Conservation (phyloP, 345 rosid genomes). For the Ricinus communis region DNA sequence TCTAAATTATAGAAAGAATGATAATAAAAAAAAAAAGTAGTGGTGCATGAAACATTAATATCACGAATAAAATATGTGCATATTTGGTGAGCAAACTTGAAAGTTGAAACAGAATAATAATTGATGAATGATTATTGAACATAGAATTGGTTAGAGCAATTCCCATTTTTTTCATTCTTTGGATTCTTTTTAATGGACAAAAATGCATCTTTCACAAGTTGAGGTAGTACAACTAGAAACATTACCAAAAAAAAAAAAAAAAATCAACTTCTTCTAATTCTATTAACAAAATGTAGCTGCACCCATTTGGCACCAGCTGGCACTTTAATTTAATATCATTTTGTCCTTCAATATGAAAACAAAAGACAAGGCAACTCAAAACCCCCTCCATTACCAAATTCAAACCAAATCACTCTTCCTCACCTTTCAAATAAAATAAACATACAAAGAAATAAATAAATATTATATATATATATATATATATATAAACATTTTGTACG, state of each 20-base stretch:
- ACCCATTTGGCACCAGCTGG: slow-evolving; percentile 10
- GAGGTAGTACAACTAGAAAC: neutral
- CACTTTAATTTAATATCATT: neutral
- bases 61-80: too few relatives aligned
- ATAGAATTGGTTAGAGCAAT: neutral
- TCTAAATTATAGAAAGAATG: too few relatives aligned
- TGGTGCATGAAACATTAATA: too few relatives aligned
- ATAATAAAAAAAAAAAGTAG: too few relatives aligned
- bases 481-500: too few relatives aligned
- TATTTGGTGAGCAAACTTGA: too few relatives aligned
- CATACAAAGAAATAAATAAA: too few relatives aligned
- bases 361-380: neutral
- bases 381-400: neutral
- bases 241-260: neutral
- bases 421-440: too few relatives aligned
- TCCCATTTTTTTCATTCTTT: neutral
- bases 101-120: too few relatives aligned
- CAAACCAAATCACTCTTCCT: too few relatives aligned
- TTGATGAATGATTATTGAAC: neutral
- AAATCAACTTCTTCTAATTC: neutral
- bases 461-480: too few relatives aligned
- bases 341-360: neutral
- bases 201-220: neutral
- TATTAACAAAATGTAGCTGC: neutral
- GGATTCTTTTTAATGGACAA: too few relatives aligned